Base-by-base conservation (phyloP, 2,329 filamentous ascomycete genomes). In the Ceratocystis harringtonii region DNA sequence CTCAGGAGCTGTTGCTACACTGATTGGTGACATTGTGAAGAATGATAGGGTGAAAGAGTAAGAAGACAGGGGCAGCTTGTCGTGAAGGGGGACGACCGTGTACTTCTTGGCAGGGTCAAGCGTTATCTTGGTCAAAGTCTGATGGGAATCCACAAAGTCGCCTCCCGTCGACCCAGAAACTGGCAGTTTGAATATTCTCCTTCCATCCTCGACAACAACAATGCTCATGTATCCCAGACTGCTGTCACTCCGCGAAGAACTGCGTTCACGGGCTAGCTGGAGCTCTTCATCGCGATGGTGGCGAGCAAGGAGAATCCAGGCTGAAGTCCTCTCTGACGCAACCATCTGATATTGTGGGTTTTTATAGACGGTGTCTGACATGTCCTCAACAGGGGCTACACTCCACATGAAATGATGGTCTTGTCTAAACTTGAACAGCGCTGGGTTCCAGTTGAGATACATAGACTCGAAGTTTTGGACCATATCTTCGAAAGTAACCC, bases 391-490 rank as follows among this genome's bases (percentile, higher is more conserved):
- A 22, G 80, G 76, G 8, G 82, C 79, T 44, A 84, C 76, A 1
- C 86, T 80, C 94, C 94, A 99, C 1, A 81, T 80, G 72, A 97
- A 95, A 75, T 99, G 94, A 65, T 92, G 84, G 71, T 99, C 92
- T 73, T 96, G 87, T 7, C 92, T 85, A 72, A 88, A 78, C 1
- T 78, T 78, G 75, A 99, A 99, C 0, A 96, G 78, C 0, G 82
- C 81, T 0, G 94, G 92, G 69, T 96, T 96, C 94, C 94, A 99
- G 75, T 97, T 99, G 65, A 99, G 79, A 74, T 97, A 99, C 70
- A 99, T 84, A 19, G 92, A 95, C 73, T 97, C 91, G 69, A 96
- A 99, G 72, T 96, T 86, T 71, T 96, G 91, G 44, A 90, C 82
- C 3, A 96, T 85, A 69, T 91, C 89, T 70, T 95, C 89, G 32